Conservation (phyloP, 2,329 filamentous ascomycete species). For the Aureobasidium musti region DNA sequence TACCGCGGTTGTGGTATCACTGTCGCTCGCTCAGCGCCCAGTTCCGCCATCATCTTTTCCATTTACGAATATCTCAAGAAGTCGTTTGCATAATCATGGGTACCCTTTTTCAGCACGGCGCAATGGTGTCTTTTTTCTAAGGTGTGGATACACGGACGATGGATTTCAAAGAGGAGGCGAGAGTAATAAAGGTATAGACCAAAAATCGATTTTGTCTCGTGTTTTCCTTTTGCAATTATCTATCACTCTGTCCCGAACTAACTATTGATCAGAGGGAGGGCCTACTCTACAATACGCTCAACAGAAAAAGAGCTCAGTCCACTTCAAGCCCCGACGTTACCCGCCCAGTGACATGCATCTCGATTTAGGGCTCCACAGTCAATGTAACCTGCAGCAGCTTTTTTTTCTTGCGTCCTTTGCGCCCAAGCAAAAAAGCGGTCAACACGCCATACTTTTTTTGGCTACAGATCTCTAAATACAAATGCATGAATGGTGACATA, state of each 20-base stretch:
- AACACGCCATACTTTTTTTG: too few species aligned
- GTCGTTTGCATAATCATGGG: constrained; percentile 52
- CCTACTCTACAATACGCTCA: not conserved
- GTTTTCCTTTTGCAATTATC: too few species aligned
- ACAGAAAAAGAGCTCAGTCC: constrained; percentile 18
- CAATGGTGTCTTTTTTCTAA: constrained; percentile 3
- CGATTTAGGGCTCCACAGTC: not conserved
- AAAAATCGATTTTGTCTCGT: not conserved
- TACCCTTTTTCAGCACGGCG: constrained; percentile 1
- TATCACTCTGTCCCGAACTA: too few species aligned
- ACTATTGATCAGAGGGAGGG: not conserved
- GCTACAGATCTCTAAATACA: too few species aligned
- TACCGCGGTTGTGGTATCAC: constrained; percentile 97
- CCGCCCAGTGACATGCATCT: not conserved
- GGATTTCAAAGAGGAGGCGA: not conserved
- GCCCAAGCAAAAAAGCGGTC: not conserved
- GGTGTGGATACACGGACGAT: too few species aligned
- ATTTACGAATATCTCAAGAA: constrained; percentile 85
- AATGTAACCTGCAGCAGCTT: not conserved
- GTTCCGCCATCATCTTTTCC: constrained; percentile 97
- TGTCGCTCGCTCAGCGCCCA: constrained; percentile 81
- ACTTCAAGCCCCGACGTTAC: constrained; percentile 5
- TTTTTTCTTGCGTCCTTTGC: not conserved
- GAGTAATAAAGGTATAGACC: constrained; percentile 2
- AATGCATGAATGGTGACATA: too few species aligned